Percentiles rank a stretch among this genome's conserved stretches.
phyloP scores from a whole-genome alignment of 257 asterid species.

The Phtheirospermum japonicum region DNA sequence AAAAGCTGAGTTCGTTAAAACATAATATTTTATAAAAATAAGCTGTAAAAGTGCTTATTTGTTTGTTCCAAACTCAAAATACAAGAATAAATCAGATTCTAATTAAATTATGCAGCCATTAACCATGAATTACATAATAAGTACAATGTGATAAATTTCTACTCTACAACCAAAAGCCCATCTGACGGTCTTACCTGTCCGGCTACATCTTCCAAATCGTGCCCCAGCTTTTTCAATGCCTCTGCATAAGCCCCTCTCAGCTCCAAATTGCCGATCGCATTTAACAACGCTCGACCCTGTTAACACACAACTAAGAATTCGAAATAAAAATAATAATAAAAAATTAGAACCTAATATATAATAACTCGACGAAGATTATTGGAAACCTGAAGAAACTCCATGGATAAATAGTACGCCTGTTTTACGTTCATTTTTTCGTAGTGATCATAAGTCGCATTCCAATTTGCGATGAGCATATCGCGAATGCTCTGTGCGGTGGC shows the following conservation, averaged over 20 bases:
- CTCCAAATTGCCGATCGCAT: slow-evolving; percentile 83
- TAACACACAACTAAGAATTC: too few relatives aligned
- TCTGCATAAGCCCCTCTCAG: slow-evolving; percentile 72
- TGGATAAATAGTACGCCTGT: slow-evolving; percentile 84
- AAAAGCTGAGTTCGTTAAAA: too few relatives aligned
- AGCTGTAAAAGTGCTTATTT: too few relatives aligned
- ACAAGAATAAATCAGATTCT: too few relatives aligned
- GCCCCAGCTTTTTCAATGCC: slow-evolving; percentile 71
- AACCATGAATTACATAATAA: too few relatives aligned
- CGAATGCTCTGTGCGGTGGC: slow-evolving; percentile 85
- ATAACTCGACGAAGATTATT: slow-evolving; percentile 32
- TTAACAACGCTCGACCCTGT: slow-evolving; percentile 76
- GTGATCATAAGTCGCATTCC: slow-evolving; percentile 65
- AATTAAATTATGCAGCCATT: too few relatives aligned
- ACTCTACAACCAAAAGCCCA: not conserved
- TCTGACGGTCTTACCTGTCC: slow-evolving; percentile 45
- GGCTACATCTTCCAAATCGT: slow-evolving; percentile 64
- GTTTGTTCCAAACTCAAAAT: too few relatives aligned
- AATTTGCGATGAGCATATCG: slow-evolving; percentile 63
- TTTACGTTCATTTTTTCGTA: slow-evolving; percentile 61
- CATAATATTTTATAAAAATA: too few relatives aligned
- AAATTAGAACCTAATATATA: not conserved
- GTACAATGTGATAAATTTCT: too few relatives aligned
- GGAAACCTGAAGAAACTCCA: slow-evolving; percentile 85
- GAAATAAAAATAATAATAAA: slow-evolving; percentile 19